These are phyloP conservation scores for Boletus vinaceobasis DNA, from an alignment of 768 basidiomycete genomes.

Conservation along the genomic window DNA sequence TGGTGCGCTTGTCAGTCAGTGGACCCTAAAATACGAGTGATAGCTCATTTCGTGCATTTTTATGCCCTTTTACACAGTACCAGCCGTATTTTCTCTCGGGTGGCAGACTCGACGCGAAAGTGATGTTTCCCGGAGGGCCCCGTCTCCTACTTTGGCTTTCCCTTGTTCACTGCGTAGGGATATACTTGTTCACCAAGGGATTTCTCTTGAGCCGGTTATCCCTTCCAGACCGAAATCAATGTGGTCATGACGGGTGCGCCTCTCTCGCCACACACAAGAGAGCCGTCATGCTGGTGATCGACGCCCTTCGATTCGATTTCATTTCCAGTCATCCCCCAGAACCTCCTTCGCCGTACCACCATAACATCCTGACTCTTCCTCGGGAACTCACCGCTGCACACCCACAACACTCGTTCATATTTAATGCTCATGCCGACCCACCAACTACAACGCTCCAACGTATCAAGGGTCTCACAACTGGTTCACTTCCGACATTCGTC, in stretches of 20 bases:
- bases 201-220: constrained; percentile 77
- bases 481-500: constrained; percentile 92
- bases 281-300: constrained; percentile 84
- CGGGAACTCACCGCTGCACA: constrained; percentile 57
- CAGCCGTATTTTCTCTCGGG: neutral
- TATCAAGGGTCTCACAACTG: constrained; percentile 92
- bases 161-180: constrained; percentile 68
- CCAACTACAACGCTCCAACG: constrained; percentile 94
- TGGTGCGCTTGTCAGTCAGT: neutral
- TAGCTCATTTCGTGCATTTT: neutral
- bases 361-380: constrained; percentile 80
- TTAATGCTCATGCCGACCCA: constrained; percentile 89
- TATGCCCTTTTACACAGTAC: neutral
- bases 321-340: constrained; percentile 60
- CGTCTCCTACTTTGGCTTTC: constrained; percentile 54
- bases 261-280: constrained; percentile 64
- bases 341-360: constrained; percentile 67
- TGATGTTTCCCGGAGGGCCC: constrained; percentile 18
- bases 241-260: constrained; percentile 48
- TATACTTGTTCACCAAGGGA: constrained; percentile 88
- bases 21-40: neutral
- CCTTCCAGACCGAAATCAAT: constrained; percentile 36
- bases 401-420: constrained; percentile 78
- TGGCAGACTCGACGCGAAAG: constrained; percentile 7
- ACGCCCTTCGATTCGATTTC: constrained; percentile 93